Evolutionary conservation across 352 stramenopile species (phyloP), one percentile per base, ranked within the genome.

Genomic region (Pilasporangium apinafurcum): DNA sequence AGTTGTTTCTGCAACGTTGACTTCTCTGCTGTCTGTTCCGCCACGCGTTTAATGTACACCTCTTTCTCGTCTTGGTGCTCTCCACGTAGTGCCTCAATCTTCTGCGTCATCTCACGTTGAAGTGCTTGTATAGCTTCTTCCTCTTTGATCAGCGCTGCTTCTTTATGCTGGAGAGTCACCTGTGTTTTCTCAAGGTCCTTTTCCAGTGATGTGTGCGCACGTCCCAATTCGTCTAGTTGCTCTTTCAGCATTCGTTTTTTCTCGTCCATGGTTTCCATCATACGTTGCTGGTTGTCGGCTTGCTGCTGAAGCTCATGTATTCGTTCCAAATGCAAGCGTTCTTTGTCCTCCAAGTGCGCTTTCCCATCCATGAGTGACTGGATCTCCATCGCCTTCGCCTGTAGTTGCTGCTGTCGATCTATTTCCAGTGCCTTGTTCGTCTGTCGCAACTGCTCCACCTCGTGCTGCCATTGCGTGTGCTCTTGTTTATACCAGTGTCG

Each of bases 21-120:
- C 37, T 74, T 79, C 29, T 87, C 73, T 2, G 75, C 67, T 4
- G 68, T 65, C 35, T 83, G 69, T 17, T 88, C 77, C 4, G 72
- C 75, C 20, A 80, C 46, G 13, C 68, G 68, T 28, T 73, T 59
- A 37, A 89, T 88, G 70, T 65, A 86, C 17, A 60, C 46, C 43
- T 87, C 80, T 25, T 65, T 71, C 18, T 89, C 65, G 8, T 42
- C 26, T 18, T 76, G 67, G 16, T 85, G 61, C 0, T 45, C 50
- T 4, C 8, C 37, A 8, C 63, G 70, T 37, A 75, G 38, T 8
- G 32, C 21, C 3, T 78, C 61, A 4, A 82, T 21, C 37, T 85
- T 48, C 4, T 59, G 44, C 14, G 30, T 51, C 16, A 82, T 56
- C 8, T 75, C 55, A n/a, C n/a, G n/a, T n/a, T 61, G 55, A 38